Conservation (phyloP, 441 rosid genomes). For the Populus tomentosa region DNA sequence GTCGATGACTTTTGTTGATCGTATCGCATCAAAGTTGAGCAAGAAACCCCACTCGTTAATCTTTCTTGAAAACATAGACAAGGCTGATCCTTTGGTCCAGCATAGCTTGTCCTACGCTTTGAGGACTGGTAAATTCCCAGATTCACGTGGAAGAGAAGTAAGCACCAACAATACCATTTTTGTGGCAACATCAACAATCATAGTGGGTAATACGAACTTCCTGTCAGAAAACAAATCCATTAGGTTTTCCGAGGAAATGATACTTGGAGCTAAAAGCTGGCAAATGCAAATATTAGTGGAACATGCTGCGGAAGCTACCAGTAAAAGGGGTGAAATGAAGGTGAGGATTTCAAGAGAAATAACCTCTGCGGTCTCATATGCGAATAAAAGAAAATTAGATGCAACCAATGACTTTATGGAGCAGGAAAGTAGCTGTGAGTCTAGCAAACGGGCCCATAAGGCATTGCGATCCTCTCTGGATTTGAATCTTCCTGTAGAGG, state of each 20-base stretch:
- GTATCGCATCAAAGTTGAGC: constrained; percentile 51
- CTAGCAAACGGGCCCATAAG: constrained; percentile 30
- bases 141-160: constrained; percentile 58
- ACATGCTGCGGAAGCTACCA: constrained; percentile 5
- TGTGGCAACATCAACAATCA: constrained; percentile 33
- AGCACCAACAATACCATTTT: constrained; percentile 45
- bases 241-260: constrained; percentile 47
- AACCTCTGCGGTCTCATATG: constrained; percentile 11
- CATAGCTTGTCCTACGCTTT: constrained; percentile 49
- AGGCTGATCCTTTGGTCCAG: constrained; percentile 53
- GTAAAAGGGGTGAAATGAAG: constrained; percentile 12
- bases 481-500: constrained; percentile 72
- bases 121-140: constrained; percentile 53
- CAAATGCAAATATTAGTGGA: constrained; percentile 46
- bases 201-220: constrained; percentile 15
- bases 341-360: constrained; percentile 16
- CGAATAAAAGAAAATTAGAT: constrained; percentile 38
- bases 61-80: constrained; percentile 68
- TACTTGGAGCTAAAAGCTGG: constrained; percentile 51
- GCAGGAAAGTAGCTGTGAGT: constrained; percentile 12
- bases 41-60: constrained; percentile 50
- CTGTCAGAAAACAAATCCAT: constrained; percentile 16
- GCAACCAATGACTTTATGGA: constrained; percentile 2
- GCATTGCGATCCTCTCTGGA: constrained; percentile 46
- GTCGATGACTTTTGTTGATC: constrained; percentile 56